Base-by-base conservation (phyloP, 192 early-diverging fungal genomes). In the Rhizophlyctis rosea region DNA sequence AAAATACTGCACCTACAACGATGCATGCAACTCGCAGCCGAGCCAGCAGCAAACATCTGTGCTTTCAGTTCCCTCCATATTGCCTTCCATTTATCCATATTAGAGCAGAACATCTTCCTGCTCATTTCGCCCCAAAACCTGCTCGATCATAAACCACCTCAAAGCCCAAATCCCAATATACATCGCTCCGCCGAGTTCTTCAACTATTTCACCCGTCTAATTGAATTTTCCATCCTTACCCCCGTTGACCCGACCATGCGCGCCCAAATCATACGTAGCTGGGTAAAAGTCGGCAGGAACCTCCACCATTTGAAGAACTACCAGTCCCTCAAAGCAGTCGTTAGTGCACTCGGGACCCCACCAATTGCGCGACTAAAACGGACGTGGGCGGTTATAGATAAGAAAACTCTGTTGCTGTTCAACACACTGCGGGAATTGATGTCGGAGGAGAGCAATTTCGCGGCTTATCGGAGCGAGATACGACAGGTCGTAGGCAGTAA, bases 161-260 rank as follows among this genome's bases (percentile, higher is more conserved):
- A 82, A 24, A 67, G 74, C 24, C 86, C 86, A 0, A 74, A 85
- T 47, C 71, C 75, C n/a, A 72, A 75, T 1, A 78, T 91, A 9
- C 82, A 81, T 29, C 81, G 81, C 0, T 81, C 78, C 14, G 82
- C 90, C 16, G 88, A 90, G 55, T 88, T 88, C 71, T 91, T 91
- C 82, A 91, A 91, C 61, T 90, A 86, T 61, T 54, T 90, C 5
- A 87, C 88, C n/a, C 76, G 88, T 11, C 56, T 87, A 28, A 80
- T 91, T 31, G 90, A 91, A 65, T 80, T 78, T 62, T 80, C 90
- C 0, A 84, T 91, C 28, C 60, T 91, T 28, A 71, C 80, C 31
- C 85, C 83, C 1, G 65, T 70, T 25, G 77, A 82, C 62, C 73
- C 85, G 1, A 70, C 77, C 4, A 44, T 44, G 18, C 66, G 90